Evolutionary conservation across 495 filamentous ascomycete genomes (phyloP), one percentile per base, ranked within the genome.

Genomic region (Xylaria cubensis): DNA sequence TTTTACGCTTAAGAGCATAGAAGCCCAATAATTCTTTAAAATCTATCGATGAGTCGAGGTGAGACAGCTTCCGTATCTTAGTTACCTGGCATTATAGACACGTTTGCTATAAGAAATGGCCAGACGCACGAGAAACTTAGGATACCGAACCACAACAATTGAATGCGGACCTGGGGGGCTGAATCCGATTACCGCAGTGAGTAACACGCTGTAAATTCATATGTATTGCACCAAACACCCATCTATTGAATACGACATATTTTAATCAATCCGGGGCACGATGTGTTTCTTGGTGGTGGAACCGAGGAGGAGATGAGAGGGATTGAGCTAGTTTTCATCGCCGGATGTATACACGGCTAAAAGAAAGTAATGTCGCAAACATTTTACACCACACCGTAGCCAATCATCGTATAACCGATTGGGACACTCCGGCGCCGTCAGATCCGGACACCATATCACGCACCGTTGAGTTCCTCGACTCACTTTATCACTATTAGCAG

Each of bases 291-390:
- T 50, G 13, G 5, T 50, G 42, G 41, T 64, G 3, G 62, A 42
- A n/a, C 62, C 26, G 24, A n/a, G 26, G 26, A 65, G 24, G 39
- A n/a, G 39, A 44, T 64, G 61, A 64, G 61, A 64, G 21, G 39
- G 26, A 32, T 65, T 65, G 42, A 65, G 63, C 63, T 48, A 50
- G 13, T 65, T 46, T 64, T 51, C 24, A 21, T 19, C 26, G 26
- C 9, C 29, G 63, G 63, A 44, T 64, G 61, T 64, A 42, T 64
- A 24, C n/a, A 26, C 63, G 63, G 63, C 63, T 50, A 50, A 65
- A 65, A 48, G 41, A 36, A 50, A 24, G 12, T 3, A 48, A 50
- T 65, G 63, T 50, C 42, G 63, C 41, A 7, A 29, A 41, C 44
- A 41, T n/a, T 32, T 65, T 29, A 3, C 42, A 42, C 42, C 63